phyloP scores from a whole-genome alignment of 2,329 filamentous ascomycete genomes.

The Metarhizium guizhouense region DNA sequence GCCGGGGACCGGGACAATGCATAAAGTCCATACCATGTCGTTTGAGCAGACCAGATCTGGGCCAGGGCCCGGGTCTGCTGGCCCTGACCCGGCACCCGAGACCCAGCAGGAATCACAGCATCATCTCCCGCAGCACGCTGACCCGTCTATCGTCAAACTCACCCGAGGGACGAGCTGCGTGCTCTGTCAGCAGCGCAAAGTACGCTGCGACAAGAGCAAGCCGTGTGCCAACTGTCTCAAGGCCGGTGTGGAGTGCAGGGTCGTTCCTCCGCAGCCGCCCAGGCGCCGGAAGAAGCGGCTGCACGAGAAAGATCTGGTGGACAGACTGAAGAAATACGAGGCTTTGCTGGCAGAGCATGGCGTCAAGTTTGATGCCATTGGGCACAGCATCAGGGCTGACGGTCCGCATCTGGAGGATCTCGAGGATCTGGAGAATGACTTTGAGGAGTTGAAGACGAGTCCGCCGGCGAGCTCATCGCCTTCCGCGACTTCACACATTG shows the following conservation, averaged over 20 bases:
- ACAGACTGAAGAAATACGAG: constrained; percentile 63
- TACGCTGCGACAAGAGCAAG: constrained; percentile 64
- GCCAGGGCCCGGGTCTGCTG: constrained; percentile 7
- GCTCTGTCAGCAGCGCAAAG: constrained; percentile 67
- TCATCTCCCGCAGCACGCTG: constrained; percentile 18
- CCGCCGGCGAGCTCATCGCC: constrained; percentile 34
- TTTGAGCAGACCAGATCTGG: constrained; percentile 3
- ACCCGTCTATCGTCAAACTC: constrained; percentile 41
- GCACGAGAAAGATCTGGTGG: constrained; percentile 60
- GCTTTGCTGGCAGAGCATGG: constrained; percentile 54
- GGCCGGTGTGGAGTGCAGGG: constrained; percentile 51
- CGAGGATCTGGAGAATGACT: constrained; percentile 47
- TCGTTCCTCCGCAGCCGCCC: constrained; percentile 47
- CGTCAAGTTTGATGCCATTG: constrained; percentile 60
- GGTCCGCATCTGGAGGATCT: constrained; percentile 36
- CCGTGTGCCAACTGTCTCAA: constrained; percentile 63
- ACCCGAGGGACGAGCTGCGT: constrained; percentile 57
- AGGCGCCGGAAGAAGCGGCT: constrained; percentile 53
- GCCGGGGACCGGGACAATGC: not conserved
- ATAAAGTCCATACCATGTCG: constrained; percentile 5
- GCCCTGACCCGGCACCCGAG: constrained; percentile 5
- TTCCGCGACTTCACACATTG: constrained; percentile 15
- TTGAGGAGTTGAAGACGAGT: constrained; percentile 45
- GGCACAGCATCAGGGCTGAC: constrained; percentile 31
- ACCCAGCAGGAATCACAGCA: constrained; percentile 11